Conservation (phyloP, 1,139 yeast genomes). For the Debaryomyces subglobosus region DNA sequence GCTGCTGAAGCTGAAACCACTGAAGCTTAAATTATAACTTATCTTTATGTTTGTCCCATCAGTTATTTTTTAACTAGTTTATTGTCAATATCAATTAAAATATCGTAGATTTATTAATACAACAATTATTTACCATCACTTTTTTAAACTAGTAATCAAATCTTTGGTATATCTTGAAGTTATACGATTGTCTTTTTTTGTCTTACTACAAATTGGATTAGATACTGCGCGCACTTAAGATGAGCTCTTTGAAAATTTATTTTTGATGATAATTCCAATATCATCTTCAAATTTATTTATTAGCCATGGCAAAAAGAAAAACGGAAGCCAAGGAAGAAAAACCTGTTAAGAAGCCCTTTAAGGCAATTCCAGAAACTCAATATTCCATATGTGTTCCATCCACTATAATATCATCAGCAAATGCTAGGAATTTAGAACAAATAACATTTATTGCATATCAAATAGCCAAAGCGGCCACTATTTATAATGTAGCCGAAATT, state of each 20-base stretch:
- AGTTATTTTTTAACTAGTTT: not conserved
- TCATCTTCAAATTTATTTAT: slow-evolving; percentile 3
- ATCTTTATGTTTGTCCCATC: not conserved
- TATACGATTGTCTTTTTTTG: not conserved
- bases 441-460: slow-evolving; percentile 75
- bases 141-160: not conserved
- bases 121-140: not conserved
- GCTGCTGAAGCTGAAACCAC: slow-evolving; percentile 22
- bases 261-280: slow-evolving; percentile 2
- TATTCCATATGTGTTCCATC: slow-evolving; percentile 70
- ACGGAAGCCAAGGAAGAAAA: slow-evolving; percentile 21
- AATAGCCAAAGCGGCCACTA: slow-evolving; percentile 73
- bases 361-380: slow-evolving; percentile 24
- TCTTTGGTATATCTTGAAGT: not conserved
- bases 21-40: slow-evolving; percentile 6
- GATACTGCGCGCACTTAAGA: slow-evolving; percentile 7
- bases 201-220: not conserved
- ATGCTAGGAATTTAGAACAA: slow-evolving; percentile 70
- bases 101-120: slow-evolving; percentile 1
- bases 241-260: slow-evolving; percentile 9
- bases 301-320: slow-evolving; percentile 36
- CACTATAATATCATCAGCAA: slow-evolving; percentile 50
- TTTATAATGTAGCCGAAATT: slow-evolving; percentile 71
- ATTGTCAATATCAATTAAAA: slow-evolving; percentile 1
- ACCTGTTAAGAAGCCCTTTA: slow-evolving; percentile 38